phyloP scores from a whole-genome alignment of 169 alveolate species.

The Blepharisma undulans region DNA sequence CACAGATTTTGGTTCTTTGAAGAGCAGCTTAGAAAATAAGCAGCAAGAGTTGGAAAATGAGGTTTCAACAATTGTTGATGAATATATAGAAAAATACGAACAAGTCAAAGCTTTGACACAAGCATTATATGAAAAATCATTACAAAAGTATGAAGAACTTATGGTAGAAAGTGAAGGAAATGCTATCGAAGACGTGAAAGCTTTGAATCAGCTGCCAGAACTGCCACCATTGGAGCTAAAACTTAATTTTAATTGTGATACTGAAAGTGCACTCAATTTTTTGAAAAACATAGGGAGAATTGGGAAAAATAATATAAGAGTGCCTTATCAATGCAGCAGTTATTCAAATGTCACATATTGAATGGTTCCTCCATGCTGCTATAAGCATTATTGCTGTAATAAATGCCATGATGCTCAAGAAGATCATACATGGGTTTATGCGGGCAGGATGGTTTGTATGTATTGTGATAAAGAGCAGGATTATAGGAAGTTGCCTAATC shows the following conservation, averaged over 20 bases:
- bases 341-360: slow-evolving; percentile 28
- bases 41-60: not conserved
- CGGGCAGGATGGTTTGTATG: slow-evolving; percentile 34
- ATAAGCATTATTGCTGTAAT: slow-evolving; percentile 29
- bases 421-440: slow-evolving; percentile 15
- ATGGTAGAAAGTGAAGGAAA: not conserved
- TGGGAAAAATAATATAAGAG: not conserved
- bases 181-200: not conserved
- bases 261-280: not conserved
- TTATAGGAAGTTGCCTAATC: slow-evolving; percentile 17
- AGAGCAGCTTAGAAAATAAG: not conserved
- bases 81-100: slow-evolving; percentile 10
- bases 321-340: slow-evolving; percentile 16
- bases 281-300: not conserved
- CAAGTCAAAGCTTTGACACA: not conserved
- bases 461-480: slow-evolving; percentile 32
- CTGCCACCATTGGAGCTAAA: not conserved
- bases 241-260: not conserved
- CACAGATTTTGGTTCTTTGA: not conserved
- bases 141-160: not conserved
- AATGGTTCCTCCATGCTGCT: slow-evolving; percentile 37
- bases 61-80: not conserved
- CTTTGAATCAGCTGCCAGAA: not conserved
- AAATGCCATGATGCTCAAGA: slow-evolving; percentile 34
- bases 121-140: not conserved